phyloP scores from a whole-genome alignment of 345 rosid genomes.

The Hypericum androsaemum region DNA sequence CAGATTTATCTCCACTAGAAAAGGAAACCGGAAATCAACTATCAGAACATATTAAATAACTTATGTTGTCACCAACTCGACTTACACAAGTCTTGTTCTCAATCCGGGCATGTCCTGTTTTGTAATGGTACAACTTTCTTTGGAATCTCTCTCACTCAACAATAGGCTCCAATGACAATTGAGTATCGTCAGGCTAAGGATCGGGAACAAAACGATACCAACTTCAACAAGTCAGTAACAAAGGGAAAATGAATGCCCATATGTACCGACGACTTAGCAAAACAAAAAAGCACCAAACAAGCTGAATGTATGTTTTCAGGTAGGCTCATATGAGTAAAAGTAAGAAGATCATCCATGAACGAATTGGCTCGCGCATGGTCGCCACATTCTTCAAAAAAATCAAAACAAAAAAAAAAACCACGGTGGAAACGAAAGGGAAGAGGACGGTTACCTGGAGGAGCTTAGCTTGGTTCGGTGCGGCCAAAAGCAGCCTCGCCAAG shows the following conservation, averaged over 20 bases:
- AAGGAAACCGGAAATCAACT: slow-evolving; percentile 16
- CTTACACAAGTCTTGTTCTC: slow-evolving; percentile 77
- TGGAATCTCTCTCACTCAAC: slow-evolving; percentile 24
- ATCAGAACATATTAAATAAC: background rate
- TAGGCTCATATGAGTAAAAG: no score
- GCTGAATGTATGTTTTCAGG: no score
- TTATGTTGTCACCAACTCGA: slow-evolving; percentile 1
- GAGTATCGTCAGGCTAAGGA: slow-evolving; percentile 33
- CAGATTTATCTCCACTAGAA: slow-evolving; percentile 32
- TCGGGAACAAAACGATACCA: background rate
- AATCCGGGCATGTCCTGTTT: slow-evolving; percentile 39
- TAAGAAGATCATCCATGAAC: no score
- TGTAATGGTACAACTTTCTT: slow-evolving; percentile 25
- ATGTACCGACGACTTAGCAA: no score
- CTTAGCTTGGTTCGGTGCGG: slow-evolving; percentile 74
- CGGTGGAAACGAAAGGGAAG: background rate
- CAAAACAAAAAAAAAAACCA: background rate
- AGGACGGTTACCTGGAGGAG: slow-evolving; percentile 45
- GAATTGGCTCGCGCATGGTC: slow-evolving; percentile 49
- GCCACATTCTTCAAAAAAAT: slow-evolving; percentile 63
- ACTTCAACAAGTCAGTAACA: no score
- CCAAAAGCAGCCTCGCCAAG: slow-evolving; percentile 57
- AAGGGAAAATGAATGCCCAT: no score
- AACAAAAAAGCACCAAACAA: no score
- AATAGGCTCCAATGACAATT: slow-evolving; percentile 27